phyloP scores from a whole-genome alignment of 805 yeast genomes.

The Yamadazyma scolyti region DNA sequence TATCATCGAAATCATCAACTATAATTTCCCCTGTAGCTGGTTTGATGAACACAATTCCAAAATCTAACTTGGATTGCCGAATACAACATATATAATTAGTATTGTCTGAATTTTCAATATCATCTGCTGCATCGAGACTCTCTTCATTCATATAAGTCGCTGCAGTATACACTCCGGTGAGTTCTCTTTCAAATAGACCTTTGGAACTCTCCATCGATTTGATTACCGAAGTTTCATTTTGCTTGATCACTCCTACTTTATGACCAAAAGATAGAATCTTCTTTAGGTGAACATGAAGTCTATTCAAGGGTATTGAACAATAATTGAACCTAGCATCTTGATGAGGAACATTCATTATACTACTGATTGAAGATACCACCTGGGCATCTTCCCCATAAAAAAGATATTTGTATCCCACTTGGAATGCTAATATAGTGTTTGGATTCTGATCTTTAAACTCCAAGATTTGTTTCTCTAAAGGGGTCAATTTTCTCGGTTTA shows the following conservation, averaged over 20 bases:
- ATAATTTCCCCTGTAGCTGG: constrained; percentile 73
- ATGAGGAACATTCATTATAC: constrained; percentile 67
- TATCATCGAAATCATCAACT: constrained; percentile 68
- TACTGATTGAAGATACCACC: constrained; percentile 59
- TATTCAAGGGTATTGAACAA: constrained; percentile 77
- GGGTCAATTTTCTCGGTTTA: constrained; percentile 39
- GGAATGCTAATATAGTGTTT: constrained; percentile 75
- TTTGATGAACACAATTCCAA: constrained; percentile 60
- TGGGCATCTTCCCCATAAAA: constrained; percentile 84
- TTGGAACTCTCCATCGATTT: constrained; percentile 51
- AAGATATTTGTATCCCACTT: constrained; percentile 90
- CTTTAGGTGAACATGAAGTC: constrained; percentile 73
- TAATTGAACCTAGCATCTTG: constrained; percentile 68
- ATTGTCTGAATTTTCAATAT: constrained; percentile 18
- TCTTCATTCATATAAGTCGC: constrained; percentile 79
- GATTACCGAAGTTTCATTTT: constrained; percentile 74
- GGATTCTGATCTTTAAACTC: constrained; percentile 56
- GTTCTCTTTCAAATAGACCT: constrained; percentile 59
- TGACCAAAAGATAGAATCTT: constrained; percentile 66
- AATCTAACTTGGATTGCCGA: constrained; percentile 16
- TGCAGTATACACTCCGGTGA: constrained; percentile 71
- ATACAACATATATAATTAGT: constrained; percentile 48
- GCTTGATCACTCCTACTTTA: constrained; percentile 86
- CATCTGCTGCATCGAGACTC: constrained; percentile 12
- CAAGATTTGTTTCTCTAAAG: constrained; percentile 74